Percentiles rank a stretch among this genome's conserved stretches.
Conservation (phyloP, 768 basidiomycete species). For the Trametes maxima region DNA sequence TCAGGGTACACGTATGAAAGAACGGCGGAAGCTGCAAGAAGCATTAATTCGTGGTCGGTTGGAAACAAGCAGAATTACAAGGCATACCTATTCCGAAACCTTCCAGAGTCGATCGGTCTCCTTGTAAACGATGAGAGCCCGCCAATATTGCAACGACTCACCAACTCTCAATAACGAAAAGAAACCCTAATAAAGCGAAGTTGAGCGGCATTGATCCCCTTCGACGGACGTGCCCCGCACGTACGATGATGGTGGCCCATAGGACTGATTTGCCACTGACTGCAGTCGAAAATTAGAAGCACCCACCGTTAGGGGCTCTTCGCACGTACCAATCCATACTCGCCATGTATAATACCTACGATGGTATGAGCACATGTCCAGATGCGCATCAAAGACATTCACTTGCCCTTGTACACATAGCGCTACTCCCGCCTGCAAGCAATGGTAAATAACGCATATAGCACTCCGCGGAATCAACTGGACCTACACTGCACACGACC, state of each 20-base stretch:
- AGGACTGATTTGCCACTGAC: constrained; percentile 6
- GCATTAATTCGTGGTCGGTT: too few relatives aligned
- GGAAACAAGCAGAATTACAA: background rate
- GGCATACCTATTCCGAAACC: constrained; percentile 16
- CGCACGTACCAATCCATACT: constrained; percentile 13
- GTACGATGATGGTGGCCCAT: constrained; percentile 7
- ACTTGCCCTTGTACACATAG: constrained; percentile 18
- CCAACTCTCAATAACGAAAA: constrained; percentile 12
- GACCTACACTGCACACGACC: constrained; percentile 11
- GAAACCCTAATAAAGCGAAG: background rate
- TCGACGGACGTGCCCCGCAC: background rate
- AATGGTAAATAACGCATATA: background rate
- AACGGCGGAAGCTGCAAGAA: constrained; percentile 3
- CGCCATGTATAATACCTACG: constrained; percentile 21
- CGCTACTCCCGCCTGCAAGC: constrained; percentile 7
- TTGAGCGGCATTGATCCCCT: background rate
- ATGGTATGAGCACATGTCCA: background rate
- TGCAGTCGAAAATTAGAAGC: background rate
- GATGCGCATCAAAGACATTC: background rate
- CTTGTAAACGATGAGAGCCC: background rate
- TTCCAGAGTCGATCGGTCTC: background rate
- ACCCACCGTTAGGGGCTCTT: too few relatives aligned
- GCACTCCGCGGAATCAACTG: background rate
- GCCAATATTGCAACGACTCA: background rate
- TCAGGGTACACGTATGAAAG: constrained; percentile 10